Evolutionary conservation across 306 rosid species (phyloP).

Genomic region (Malus sylvestris): DNA sequence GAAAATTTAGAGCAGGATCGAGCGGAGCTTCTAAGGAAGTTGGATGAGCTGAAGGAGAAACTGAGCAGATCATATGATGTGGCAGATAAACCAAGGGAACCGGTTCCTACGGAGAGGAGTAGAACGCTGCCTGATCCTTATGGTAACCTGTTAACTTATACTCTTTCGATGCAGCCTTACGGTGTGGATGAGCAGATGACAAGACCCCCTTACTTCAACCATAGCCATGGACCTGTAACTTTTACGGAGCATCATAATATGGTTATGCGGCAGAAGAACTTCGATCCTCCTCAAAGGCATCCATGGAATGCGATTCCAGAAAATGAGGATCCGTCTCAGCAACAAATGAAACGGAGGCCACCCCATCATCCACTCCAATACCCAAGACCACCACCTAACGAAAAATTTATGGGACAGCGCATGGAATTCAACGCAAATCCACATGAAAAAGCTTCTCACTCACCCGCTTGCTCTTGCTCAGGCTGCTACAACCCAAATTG

Average conservation of each 20-base stretch:
- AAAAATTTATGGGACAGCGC: conserved; percentile 12
- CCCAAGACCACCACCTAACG: conserved; percentile 13
- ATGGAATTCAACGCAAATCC: conserved; percentile 16
- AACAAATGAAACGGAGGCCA: conserved; percentile 20
- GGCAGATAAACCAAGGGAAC: conserved; percentile 25
- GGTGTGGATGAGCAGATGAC: conserved; percentile 16
- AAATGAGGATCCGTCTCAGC: conserved; percentile 23
- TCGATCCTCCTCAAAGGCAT: conserved; percentile 24
- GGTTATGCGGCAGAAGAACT: conserved; percentile 17
- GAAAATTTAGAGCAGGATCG: conserved; percentile 21
- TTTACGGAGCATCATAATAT: conserved; percentile 11
- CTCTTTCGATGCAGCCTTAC: conserved; percentile 21
- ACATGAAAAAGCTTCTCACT: conserved; percentile 20
- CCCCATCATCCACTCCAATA: conserved; percentile 18
- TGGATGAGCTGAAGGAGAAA: conserved; percentile 44
- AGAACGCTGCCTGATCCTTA: conserved; percentile 23
- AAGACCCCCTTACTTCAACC: conserved; percentile 10
- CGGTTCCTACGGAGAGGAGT: conserved; percentile 17
- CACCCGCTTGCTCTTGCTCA: conserved; percentile 27
- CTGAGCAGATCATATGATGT: conserved; percentile 22
- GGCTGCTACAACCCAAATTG: conserved; percentile 24
- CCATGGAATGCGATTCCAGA: conserved; percentile 19
- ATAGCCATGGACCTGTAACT: conserved; percentile 12
- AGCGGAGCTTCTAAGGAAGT: conserved; percentile 33
- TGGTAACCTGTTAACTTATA: conserved; percentile 15